A percentile compares a stretch with the other conserved stretches of the same genome.
These are phyloP conservation scores for Saccharum officinarum DNA, from an alignment of 176 grass and related monocot genomes.

Conservation along the genomic window DNA sequence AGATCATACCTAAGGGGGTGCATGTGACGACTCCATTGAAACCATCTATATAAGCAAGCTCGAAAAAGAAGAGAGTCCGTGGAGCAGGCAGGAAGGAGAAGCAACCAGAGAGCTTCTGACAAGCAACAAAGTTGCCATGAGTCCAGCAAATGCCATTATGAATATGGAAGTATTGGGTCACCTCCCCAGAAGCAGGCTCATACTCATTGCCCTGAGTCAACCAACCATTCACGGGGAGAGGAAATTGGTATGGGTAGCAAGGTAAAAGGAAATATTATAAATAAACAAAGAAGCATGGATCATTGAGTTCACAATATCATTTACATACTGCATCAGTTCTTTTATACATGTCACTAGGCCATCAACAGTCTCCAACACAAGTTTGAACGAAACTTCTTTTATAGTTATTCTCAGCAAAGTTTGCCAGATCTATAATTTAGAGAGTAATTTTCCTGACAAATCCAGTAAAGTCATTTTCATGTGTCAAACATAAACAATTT, in stretches of 20 bases:
- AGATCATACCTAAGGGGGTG: too few species aligned
- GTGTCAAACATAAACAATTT: not conserved
- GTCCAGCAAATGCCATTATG: not conserved
- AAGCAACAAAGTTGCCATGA: constrained; percentile 20
- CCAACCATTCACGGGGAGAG: not conserved
- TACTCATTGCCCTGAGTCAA: constrained; percentile 10
- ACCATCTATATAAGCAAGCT: too few species aligned
- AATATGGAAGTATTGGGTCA: not conserved
- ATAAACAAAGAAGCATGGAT: not conserved
- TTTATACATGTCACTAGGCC: not conserved
- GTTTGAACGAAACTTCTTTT: not conserved
- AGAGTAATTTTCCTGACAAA: not conserved
- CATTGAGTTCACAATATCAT: not conserved
- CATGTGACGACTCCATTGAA: too few species aligned
- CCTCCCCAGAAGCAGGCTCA: not conserved
- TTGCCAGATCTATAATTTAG: not conserved
- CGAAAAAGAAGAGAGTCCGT: too few species aligned
- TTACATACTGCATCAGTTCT: not conserved
- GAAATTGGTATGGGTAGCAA: not conserved
- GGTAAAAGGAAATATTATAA: not conserved
- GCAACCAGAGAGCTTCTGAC: not conserved
- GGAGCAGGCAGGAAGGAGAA: constrained; percentile 12
- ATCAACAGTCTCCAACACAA: too few species aligned
- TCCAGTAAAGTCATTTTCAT: not conserved
- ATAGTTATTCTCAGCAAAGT: not conserved